Evolutionary conservation across 2,329 filamentous ascomycete species (phyloP).

Genomic region (Colletotrichum destructivum): DNA sequence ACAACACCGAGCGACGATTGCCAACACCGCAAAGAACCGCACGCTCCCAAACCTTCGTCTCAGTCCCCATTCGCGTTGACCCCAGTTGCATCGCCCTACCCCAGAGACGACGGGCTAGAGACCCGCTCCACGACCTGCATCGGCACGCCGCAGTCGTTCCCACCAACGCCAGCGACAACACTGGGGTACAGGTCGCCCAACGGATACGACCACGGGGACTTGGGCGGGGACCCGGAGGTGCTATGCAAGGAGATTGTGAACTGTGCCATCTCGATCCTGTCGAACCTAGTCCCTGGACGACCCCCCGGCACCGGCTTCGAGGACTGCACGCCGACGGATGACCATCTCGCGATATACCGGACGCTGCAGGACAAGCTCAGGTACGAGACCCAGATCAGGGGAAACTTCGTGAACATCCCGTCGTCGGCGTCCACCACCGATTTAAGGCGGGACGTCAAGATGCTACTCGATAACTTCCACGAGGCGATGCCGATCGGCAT

Average conservation of each 20-base stretch:
- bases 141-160: slow-evolving; percentile 9
- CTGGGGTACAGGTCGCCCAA: not conserved
- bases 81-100: not conserved
- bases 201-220: not conserved
- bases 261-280: not conserved
- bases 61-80: not conserved
- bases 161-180: slow-evolving; percentile 12
- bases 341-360: slow-evolving; percentile 27
- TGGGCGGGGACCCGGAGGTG: not conserved
- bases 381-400: slow-evolving; percentile 19
- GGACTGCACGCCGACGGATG: not conserved
- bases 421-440: not conserved
- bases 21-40: not conserved
- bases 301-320: not conserved
- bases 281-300: not conserved
- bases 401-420: slow-evolving; percentile 26
- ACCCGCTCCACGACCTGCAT: slow-evolving; percentile 7
- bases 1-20: not conserved
- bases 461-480: slow-evolving; percentile 11
- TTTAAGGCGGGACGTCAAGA: not conserved
- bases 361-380: slow-evolving; percentile 22
- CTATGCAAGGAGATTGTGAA: slow-evolving; percentile 15
- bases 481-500: slow-evolving; percentile 25
- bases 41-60: not conserved
- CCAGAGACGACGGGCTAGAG: not conserved